Conservation (phyloP, 768 basidiomycete genomes). For the Saitozyma sp. region DNA sequence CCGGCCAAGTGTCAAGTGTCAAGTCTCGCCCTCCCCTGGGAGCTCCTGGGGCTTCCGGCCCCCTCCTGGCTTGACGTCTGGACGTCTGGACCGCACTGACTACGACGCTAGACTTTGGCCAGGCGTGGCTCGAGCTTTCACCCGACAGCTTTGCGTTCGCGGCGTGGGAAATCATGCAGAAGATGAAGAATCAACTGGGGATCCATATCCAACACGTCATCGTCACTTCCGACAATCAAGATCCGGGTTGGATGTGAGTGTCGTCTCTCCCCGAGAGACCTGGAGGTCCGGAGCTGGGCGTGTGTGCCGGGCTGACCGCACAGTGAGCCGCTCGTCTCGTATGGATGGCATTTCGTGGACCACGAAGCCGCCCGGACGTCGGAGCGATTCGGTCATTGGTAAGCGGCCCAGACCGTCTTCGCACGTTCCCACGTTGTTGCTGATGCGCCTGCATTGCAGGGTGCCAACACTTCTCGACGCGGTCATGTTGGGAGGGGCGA, state of each 20-base stretch:
- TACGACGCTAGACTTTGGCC: slow-evolving; percentile 14
- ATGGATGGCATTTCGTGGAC: slow-evolving; percentile 20
- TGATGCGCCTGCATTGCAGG: slow-evolving; percentile 2
- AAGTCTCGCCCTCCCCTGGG: too few relatives aligned
- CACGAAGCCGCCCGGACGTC: slow-evolving; percentile 10
- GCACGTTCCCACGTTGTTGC: neutral
- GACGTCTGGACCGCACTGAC: neutral
- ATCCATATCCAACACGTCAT: slow-evolving; percentile 11
- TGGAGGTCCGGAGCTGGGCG: neutral
- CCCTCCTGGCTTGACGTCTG: too few relatives aligned
- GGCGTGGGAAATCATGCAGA: slow-evolving; percentile 12
- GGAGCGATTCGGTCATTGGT: slow-evolving; percentile 18
- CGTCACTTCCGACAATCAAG: slow-evolving; percentile 17
- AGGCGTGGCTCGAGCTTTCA: slow-evolving; percentile 11
- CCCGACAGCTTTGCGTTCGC: slow-evolving; percentile 18
- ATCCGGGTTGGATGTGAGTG: slow-evolving; percentile 21
- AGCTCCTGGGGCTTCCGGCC: too few relatives aligned
- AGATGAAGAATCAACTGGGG: slow-evolving; percentile 8
- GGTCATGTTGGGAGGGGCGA: slow-evolving; percentile 9
- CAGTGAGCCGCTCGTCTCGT: slow-evolving; percentile 10
- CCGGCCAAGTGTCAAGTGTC: too few relatives aligned
- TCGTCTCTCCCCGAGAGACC: neutral
- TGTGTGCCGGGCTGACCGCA: slow-evolving; percentile 2
- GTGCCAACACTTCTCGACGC: slow-evolving; percentile 17
- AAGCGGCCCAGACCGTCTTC: neutral